Conservation (phyloP, 164 flowering plant genomes). For the Nymphaea colorata region DNA sequence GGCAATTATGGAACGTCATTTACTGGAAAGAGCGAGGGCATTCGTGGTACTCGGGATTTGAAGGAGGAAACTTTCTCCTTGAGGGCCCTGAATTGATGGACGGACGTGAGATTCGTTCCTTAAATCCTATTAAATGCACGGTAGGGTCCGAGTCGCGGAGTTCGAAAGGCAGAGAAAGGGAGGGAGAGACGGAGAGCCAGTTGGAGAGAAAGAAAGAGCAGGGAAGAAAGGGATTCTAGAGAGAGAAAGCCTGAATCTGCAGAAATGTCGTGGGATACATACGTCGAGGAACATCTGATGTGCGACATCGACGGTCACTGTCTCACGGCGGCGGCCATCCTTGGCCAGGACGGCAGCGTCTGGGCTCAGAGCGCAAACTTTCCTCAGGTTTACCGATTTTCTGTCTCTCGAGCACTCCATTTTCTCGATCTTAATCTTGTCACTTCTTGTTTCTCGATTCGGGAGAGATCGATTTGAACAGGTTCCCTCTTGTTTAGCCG, state of each 20-base stretch:
- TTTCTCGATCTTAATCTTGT: background rate
- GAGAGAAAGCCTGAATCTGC: background rate
- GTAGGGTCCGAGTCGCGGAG: background rate
- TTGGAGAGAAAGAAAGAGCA: background rate
- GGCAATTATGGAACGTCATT: background rate
- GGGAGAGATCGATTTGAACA: background rate
- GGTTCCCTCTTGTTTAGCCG: background rate
- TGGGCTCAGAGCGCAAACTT: conserved; percentile 39
- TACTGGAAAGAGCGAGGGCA: background rate
- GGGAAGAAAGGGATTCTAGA: background rate
- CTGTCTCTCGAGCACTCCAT: background rate
- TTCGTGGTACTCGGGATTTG: background rate
- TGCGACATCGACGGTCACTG: conserved; percentile 24
- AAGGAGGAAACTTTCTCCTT: background rate
- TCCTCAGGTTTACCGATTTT: conserved; percentile 22
- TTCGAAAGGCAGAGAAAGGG: background rate
- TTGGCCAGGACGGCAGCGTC: conserved; percentile 34
- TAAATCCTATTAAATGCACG: background rate
- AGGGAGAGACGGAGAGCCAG: background rate
- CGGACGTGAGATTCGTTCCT: background rate
- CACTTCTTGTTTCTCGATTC: background rate
- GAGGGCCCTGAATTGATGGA: background rate
- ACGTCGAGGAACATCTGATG: conserved; percentile 44
- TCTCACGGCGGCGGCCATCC: conserved; percentile 34
- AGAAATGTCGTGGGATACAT: conserved; percentile 35